phyloP scores from a whole-genome alignment of 257 asterid genomes.

The Oldenlandia corymbosa region DNA sequence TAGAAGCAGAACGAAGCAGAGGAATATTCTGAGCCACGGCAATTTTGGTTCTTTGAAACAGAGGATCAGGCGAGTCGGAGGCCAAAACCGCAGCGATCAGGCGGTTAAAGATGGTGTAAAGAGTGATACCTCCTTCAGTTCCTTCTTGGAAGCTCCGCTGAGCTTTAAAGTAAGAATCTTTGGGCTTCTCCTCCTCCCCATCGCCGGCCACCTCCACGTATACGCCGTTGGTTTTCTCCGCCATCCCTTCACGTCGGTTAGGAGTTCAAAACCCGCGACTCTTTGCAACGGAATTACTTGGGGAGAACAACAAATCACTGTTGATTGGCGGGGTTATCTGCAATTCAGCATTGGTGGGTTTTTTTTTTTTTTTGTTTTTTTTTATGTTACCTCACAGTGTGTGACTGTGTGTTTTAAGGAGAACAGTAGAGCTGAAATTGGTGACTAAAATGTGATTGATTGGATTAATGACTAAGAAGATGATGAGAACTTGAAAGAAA shows the following conservation, averaged over 20 bases:
- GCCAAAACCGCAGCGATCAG: slow-evolving; percentile 45
- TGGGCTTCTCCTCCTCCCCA: slow-evolving; percentile 13
- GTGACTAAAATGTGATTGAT: not conserved
- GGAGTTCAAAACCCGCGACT: too few relatives aligned
- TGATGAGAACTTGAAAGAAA: not conserved
- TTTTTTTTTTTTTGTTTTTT: too few relatives aligned
- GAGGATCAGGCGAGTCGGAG: slow-evolving; percentile 33
- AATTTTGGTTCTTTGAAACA: slow-evolving; percentile 44
- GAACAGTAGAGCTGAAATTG: not conserved
- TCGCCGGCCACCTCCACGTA: slow-evolving; percentile 11
- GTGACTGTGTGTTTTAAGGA: not conserved
- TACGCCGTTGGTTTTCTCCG: slow-evolving; percentile 27
- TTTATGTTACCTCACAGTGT: too few relatives aligned
- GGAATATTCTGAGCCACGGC: slow-evolving; percentile 49
- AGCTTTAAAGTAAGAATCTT: not conserved
- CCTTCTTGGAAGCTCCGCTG: slow-evolving; percentile 6
- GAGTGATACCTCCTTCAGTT: slow-evolving; percentile 31
- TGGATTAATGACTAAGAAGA: not conserved
- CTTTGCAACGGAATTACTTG: too few relatives aligned
- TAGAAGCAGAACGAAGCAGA: slow-evolving; percentile 56
- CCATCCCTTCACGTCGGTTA: too few relatives aligned
- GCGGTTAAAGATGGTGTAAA: slow-evolving; percentile 42
- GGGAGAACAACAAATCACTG: slow-evolving; percentile 1
- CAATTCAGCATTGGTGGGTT: too few relatives aligned
- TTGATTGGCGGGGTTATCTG: not conserved